A percentile compares a stretch with the other conserved stretches of the same genome.
Conservation (phyloP, 2,329 filamentous ascomycete genomes). For the Neofusicoccum parvum region DNA sequence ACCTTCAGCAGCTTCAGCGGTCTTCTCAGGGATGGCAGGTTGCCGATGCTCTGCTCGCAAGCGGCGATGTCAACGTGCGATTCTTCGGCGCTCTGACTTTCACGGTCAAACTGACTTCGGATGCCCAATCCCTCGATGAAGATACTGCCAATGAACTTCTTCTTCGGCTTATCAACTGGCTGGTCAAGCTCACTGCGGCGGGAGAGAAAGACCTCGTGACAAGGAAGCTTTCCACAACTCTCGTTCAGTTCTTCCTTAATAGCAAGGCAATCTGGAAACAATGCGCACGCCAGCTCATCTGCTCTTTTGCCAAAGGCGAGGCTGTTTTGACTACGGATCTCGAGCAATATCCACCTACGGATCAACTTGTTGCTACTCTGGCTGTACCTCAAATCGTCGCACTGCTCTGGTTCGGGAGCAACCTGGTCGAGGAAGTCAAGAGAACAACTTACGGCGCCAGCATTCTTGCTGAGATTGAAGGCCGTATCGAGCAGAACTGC, state of each 20-base stretch:
- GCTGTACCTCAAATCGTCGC: conserved; percentile 56
- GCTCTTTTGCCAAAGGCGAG: conserved; percentile 57
- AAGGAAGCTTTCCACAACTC: conserved; percentile 74
- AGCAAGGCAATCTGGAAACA: conserved; percentile 68
- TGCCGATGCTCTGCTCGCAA: conserved; percentile 72
- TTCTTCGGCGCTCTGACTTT: conserved; percentile 94
- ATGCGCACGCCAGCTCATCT: conserved; percentile 65
- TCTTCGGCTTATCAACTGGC: conserved; percentile 61
- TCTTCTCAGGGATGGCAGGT: conserved; percentile 83
- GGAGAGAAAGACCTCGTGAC: conserved; percentile 55
- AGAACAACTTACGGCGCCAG: conserved; percentile 4
- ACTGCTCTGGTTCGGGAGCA: conserved; percentile 65
- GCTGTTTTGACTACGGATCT: conserved; percentile 53
- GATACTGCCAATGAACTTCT: conserved; percentile 39
- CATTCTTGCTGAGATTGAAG: conserved; percentile 2
- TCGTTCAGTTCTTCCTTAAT: conserved; percentile 74
- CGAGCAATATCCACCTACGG: conserved; percentile 46
- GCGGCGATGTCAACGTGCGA: conserved; percentile 72
- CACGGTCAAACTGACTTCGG: conserved; percentile 81
- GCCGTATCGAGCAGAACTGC: conserved; percentile 9
- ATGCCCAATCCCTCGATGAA: conserved; percentile 29
- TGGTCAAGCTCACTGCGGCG: conserved; percentile 42
- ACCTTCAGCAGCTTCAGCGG: conserved; percentile 76
- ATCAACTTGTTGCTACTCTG: conserved; percentile 50
- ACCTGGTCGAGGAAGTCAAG: conserved; percentile 64